Evolutionary conservation across 2,329 filamentous ascomycete genomes (phyloP), one percentile per base, ranked within the genome.

Genomic region (Pseudopyrenochaeta lycopersici): DNA sequence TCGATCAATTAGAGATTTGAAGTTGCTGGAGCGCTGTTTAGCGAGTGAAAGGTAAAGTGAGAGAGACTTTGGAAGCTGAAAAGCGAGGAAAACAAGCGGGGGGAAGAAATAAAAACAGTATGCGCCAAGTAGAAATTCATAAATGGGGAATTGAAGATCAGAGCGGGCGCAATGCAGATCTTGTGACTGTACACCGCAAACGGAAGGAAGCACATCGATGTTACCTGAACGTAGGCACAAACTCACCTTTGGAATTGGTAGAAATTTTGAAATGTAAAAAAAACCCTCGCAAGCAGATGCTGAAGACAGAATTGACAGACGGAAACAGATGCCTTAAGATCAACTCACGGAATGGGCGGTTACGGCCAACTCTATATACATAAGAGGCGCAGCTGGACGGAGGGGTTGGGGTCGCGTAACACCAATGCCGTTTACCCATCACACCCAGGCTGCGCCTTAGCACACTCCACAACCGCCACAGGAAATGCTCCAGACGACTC

Each of bases 321-420:
- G 49, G 33, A 44, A 47, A 46, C 39, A 38, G 27, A 39, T 39
- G 17, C 14, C 32, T 50, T 39, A 32, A 33, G 32, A 42, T 44
- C 29, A 21, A 11, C 30, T 42, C 36, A 31, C 42, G 38, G 32
- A 17, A 46, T 27, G 20, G 20, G 12, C 30, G 45, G 47, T 43
- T 49, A 53, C 44, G 38, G 49, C 46, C 58, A 57, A 52, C 49
- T 47, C 51, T 60, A 63, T 63, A 63, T 55, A 58, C 45, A 46
- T 23, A 32, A 39, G 52, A 56, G 54, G 60, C 60, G 47, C 60
- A 56, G 60, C 52, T 49, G 52, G 50, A 43, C 12, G 30, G 47
- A 48, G 58, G 47, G 56, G 58, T 55, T 62, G 56, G 58, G 46
- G 35, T 41, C 30, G 50, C 41, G 56, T 49, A 43, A 44, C 56